phyloP scores from a whole-genome alignment of 352 stramenopile species.

The Phytopythium kandeliae region DNA sequence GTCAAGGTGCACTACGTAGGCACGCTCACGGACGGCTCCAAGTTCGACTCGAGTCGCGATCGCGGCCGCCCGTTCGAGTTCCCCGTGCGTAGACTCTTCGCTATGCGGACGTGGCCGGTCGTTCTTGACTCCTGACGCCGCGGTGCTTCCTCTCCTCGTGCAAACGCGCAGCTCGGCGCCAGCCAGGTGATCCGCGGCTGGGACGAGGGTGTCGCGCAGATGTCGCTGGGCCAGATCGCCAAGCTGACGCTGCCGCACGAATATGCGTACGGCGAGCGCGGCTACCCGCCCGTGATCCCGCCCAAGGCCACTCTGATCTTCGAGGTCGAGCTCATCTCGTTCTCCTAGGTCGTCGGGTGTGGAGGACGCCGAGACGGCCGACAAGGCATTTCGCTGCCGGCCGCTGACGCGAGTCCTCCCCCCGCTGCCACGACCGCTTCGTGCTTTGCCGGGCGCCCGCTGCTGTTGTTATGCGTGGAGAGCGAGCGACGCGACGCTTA shows the following conservation, averaged over 20 bases:
- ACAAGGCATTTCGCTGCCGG: not conserved
- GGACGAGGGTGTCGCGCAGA: constrained; percentile 67
- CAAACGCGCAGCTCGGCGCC: constrained; percentile 42
- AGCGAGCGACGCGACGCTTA: not conserved
- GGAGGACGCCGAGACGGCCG: not conserved
- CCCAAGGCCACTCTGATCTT: constrained; percentile 91
- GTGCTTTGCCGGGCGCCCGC: not conserved
- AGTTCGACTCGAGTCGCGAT: constrained; percentile 82
- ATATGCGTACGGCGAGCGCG: constrained; percentile 91
- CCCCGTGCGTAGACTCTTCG: constrained; percentile 24
- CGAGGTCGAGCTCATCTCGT: constrained; percentile 89
- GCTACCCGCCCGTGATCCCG: constrained; percentile 87
- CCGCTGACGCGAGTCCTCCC: too few relatives aligned
- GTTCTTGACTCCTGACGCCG: too few relatives aligned
- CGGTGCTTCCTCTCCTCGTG: not conserved
- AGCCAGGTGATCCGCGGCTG: constrained; percentile 77
- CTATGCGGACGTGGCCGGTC: too few relatives aligned
- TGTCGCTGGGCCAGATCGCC: constrained; percentile 93
- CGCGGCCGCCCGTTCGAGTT: constrained; percentile 76
- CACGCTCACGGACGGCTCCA: constrained; percentile 67
- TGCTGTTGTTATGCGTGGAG: not conserved
- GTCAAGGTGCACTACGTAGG: constrained; percentile 78
- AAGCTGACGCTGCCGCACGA: constrained; percentile 91
- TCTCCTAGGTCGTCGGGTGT: constrained; percentile 27
- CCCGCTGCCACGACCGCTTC: too few relatives aligned